A percentile compares a stretch with the other conserved stretches of the same genome.
phyloP scores from a whole-genome alignment of 371 early-diverging fungal genomes.

The Mucor velutinosus region DNA sequence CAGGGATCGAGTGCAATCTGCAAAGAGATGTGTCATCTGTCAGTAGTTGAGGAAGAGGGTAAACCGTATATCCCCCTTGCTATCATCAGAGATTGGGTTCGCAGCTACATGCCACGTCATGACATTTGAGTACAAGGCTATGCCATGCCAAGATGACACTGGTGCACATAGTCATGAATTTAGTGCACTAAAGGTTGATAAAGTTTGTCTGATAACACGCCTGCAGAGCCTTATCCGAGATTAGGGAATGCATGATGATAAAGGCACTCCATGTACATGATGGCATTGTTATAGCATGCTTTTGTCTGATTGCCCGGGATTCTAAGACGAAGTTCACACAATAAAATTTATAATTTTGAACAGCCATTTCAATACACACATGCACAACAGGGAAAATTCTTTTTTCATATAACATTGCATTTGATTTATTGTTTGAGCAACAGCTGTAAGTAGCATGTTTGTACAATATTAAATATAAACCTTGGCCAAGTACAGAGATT shows the following conservation, averaged over 20 bases:
- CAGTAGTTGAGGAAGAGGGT: neutral
- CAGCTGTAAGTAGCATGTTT: neutral
- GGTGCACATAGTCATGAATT: neutral
- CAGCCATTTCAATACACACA: neutral
- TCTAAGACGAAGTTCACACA: neutral
- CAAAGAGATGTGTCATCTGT: neutral
- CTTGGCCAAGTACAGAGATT: constrained; percentile 1
- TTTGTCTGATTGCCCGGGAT: neutral
- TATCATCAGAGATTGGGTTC: neutral
- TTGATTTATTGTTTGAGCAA: neutral
- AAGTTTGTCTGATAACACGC: neutral
- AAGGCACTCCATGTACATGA: neutral
- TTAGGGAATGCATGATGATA: neutral
- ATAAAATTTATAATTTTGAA: neutral
- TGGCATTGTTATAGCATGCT: neutral
- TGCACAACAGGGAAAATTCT: neutral
- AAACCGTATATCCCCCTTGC: neutral
- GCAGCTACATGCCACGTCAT: neutral
- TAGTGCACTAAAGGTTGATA: neutral
- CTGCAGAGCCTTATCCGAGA: neutral
- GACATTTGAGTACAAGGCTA: neutral
- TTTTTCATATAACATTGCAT: neutral
- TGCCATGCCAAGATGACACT: neutral
- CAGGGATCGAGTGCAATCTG: neutral
- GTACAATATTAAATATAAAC: neutral